These are phyloP conservation scores for Eutypa lata DNA, from an alignment of 2,329 filamentous ascomycete genomes.

Conservation along the genomic window DNA sequence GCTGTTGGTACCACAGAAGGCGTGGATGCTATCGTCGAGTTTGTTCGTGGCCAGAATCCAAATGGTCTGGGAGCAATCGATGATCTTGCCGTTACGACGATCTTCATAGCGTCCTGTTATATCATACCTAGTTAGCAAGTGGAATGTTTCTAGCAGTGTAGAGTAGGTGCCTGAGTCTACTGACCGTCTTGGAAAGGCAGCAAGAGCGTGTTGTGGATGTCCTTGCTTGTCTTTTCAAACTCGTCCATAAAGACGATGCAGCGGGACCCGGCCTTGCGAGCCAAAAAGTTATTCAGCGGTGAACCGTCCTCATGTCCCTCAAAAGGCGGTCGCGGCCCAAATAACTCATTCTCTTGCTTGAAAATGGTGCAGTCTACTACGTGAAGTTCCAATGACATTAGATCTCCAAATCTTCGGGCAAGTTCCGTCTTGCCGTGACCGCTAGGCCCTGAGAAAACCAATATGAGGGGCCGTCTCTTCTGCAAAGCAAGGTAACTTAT, in stretches of 20 bases:
- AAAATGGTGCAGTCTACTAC: conserved; percentile 39
- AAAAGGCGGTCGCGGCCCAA: conserved; percentile 37
- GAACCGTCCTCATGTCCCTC: conserved; percentile 33
- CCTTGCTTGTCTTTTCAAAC: conserved; percentile 43
- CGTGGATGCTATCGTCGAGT: conserved; percentile 35
- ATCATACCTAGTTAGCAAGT: background rate
- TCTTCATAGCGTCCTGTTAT: conserved; percentile 35
- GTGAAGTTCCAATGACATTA: conserved; percentile 35
- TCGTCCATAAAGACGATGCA: conserved; percentile 49
- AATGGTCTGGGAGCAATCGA: conserved; percentile 43
- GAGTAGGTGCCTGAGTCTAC: conserved; percentile 2
- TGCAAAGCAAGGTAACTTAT: conserved; percentile 28
- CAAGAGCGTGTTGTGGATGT: conserved; percentile 40
- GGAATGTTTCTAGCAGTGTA: background rate
- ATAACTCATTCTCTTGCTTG: conserved; percentile 35
- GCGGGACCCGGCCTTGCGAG: conserved; percentile 28
- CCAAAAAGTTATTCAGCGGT: conserved; percentile 46
- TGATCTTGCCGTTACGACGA: conserved; percentile 26
- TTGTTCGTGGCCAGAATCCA: conserved; percentile 48
- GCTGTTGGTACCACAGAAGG: conserved; percentile 31
- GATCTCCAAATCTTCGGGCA: conserved; percentile 35
- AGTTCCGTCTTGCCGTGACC: conserved; percentile 50
- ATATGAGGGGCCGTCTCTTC: conserved; percentile 29
- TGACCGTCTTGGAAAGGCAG: conserved; percentile 41
- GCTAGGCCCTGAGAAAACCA: conserved; percentile 43